A percentile compares a stretch with the other conserved stretches of the same genome.
Conservation (phyloP, 2,329 filamentous ascomycete genomes). For the Calonectria montana region DNA sequence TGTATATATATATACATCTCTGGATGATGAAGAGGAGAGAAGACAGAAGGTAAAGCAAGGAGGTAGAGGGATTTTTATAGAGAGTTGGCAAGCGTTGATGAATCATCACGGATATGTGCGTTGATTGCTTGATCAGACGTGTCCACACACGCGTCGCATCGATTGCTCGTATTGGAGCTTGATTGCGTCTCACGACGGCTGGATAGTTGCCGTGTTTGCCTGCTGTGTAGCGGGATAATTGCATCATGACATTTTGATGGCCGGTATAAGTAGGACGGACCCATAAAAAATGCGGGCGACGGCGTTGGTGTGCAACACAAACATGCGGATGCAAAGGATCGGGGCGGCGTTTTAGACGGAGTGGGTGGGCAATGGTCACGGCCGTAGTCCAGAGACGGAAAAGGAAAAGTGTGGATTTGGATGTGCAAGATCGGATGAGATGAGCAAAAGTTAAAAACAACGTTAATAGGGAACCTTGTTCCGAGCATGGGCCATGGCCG, state of each 20-base stretch:
- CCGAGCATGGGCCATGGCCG: neutral
- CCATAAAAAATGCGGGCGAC: neutral
- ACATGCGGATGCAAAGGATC: neutral
- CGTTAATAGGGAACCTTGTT: neutral
- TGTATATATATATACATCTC: neutral
- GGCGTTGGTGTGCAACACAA: neutral
- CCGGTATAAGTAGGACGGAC: neutral
- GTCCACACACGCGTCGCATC: neutral
- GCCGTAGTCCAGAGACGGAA: constrained; percentile 1
- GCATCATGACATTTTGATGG: neutral
- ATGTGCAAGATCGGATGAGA: neutral
- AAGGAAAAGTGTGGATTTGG: neutral
- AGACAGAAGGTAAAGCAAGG: neutral
- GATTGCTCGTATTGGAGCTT: neutral
- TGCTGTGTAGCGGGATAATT: neutral
- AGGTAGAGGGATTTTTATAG: neutral
- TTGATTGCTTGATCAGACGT: neutral
- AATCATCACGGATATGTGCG: neutral
- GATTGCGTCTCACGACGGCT: neutral
- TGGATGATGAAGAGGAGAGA: neutral
- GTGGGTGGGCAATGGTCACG: neutral
- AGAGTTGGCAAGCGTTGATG: neutral
- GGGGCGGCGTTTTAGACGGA: neutral
- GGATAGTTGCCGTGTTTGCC: neutral
- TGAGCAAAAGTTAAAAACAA: constrained; percentile 4